Evolutionary conservation across 2,329 filamentous ascomycete genomes (phyloP), one percentile per base, ranked within the genome.

Genomic region (Colletotrichum sp.): DNA sequence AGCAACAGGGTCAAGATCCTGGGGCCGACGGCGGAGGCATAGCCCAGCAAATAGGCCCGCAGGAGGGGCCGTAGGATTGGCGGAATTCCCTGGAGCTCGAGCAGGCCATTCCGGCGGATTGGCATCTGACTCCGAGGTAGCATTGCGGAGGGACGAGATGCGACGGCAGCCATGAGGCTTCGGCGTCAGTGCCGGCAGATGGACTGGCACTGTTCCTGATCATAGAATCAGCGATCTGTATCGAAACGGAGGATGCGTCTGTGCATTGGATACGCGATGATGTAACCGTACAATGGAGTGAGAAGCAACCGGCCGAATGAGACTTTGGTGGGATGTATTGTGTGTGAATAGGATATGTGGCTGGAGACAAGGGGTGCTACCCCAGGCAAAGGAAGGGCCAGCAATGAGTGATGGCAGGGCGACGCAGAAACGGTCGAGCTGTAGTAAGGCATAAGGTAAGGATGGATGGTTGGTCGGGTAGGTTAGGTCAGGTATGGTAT

Each of bases 1-100:
- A 92, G 81, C 34, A 92, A 78, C 75, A 93, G 82, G 4, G 89
- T 89, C 78, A 92, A 80, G 26, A 93, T 82, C 76, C 91, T 87
- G 15, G 92, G 92, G 32, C 86, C 88, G 9, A 92, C 90, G 39
- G 88, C 87, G 68, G 91, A 92, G 21, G 88, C 88, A 84, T 93
- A 93, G 34, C 91, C 92, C 39, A 93, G 80, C 16, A 91, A 80
- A 82, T 92, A 93, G 63, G 92, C 92, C 75, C 91, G 88, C 70
- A 92, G 80, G 28, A 92, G 82, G 18, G 92, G 92, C 69, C 89
- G 88, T 36, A 93, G 83, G 55, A 87, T 77, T 15, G 88, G 85
- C 34, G 91, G 90, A 60, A 92, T 81, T 77, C 78, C 78, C 52
- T 80, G 77, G 78, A 78, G 70, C 57, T 71, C 76, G 24, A 78